Evolutionary conservation across 192 early-diverging fungal genomes (phyloP), one percentile per base, ranked within the genome.

Genomic region (Umbelopsis isabellina): DNA sequence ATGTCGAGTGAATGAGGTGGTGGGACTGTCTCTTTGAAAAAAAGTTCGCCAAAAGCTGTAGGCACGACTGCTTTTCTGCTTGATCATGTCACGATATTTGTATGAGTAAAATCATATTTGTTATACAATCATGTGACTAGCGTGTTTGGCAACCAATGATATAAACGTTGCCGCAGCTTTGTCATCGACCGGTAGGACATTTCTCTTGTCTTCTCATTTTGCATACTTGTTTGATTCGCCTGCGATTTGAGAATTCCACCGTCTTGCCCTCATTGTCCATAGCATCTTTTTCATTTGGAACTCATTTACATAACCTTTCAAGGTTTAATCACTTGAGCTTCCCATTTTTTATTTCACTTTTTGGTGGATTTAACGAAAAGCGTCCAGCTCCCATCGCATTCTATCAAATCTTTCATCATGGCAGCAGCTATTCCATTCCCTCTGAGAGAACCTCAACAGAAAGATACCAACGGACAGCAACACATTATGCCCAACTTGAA

Each of bases 401-500:
- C 3, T 49, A 49, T 21, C 20, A 4, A 49, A 4, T 27, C 25
- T 5, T 51, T 45, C 10, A 44, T 12, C 44, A 48, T 45, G 35
- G 50, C 35, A 33, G 22, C 49, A 49, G 66, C 25, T 22, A 69
- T 71, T 50, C 72, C 66, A 16, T 72, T 53, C 47, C 74, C 58
- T 27, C 52, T 75, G 12, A 49, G 69, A 35, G 48, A 72, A 9
- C 66, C 69, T 35, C 70, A 49, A 18, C 41, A 51, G 41, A 48
- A 46, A 20, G 69, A 67, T 64, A 49, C 71, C 12, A 70, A 71
- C 27, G 73, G 68, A 30, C 61, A 71, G 46, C 23, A 16, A 25
- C 22, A 21, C 72, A 25, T 47, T 44, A 49, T 68, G 51, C 69
- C 76, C 33, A 87, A 89, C 75, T 76, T 91, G 55, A 87, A 85